Conservation (phyloP, 1,284 basidiomycete species). For the Cronartium quercuum region DNA sequence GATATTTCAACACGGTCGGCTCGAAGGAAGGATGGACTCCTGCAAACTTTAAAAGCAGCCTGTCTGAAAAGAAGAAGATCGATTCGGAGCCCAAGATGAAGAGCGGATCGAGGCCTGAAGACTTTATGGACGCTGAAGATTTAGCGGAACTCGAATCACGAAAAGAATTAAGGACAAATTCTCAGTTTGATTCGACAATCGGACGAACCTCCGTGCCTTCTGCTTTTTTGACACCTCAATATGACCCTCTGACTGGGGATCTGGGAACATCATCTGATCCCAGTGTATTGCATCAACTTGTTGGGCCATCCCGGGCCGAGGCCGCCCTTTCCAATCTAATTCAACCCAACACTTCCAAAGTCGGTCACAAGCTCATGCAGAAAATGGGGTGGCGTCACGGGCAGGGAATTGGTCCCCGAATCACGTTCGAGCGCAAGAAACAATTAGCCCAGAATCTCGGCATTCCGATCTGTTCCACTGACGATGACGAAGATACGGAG, state of each 20-base stretch:
- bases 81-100: constrained; percentile 55
- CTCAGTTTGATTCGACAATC: constrained; percentile 16
- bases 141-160: constrained; percentile 70
- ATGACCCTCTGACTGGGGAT: constrained; percentile 39
- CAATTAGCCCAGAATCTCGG: constrained; percentile 54
- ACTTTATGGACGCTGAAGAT: constrained; percentile 99
- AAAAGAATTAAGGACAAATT: constrained; percentile 54
- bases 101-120: constrained; percentile 60
- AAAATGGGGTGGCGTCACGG: constrained; percentile 94
- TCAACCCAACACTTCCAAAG: constrained; percentile 42
- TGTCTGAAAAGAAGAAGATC: constrained; percentile 65
- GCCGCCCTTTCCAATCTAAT: constrained; percentile 43
- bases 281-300: constrained; percentile 43
- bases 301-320: constrained; percentile 42
- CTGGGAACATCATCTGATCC: constrained; percentile 69
- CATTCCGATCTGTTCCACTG: constrained; percentile 41
- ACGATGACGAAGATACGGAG: constrained; percentile 59
- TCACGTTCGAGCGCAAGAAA: constrained; percentile 69
- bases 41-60: constrained; percentile 61
- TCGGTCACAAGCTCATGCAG: constrained; percentile 71
- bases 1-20: constrained; percentile 93
- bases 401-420: constrained; percentile 83
- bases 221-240: not conserved
- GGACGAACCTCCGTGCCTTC: constrained; percentile 26
- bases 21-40: constrained; percentile 98